These are phyloP conservation scores for Sugiyamaella floridensis DNA, from an alignment of 805 yeast genomes.

Conservation along the genomic window DNA sequence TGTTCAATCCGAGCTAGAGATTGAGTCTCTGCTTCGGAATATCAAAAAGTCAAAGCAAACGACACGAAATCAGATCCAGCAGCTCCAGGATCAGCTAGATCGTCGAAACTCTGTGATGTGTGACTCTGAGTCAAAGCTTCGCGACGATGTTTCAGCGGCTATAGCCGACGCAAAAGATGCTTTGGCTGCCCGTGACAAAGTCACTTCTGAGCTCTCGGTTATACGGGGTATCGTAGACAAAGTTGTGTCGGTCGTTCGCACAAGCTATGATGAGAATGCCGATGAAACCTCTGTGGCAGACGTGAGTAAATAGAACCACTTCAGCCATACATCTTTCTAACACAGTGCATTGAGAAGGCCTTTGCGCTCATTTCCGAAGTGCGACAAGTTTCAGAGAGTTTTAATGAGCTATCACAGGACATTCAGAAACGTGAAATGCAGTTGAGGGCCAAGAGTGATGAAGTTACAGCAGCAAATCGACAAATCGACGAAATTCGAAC, in stretches of 20 bases:
- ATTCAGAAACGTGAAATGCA: background rate
- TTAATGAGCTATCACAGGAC: background rate
- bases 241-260: background rate
- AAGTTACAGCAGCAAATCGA: background rate
- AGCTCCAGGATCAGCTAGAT: background rate
- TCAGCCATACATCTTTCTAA: background rate
- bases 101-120: background rate
- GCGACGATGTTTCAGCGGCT: background rate
- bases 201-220: background rate
- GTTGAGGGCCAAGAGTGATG: background rate
- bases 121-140: background rate
- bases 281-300: background rate
- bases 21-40: slow-evolving; percentile 1
- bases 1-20: slow-evolving; percentile 3
- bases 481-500: background rate
- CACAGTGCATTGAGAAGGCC: background rate
- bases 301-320: background rate
- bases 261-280: slow-evolving; percentile 3
- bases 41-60: slow-evolving; percentile 1
- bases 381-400: background rate
- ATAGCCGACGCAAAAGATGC: background rate
- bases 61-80: background rate
- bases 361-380: background rate
- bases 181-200: background rate
- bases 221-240: background rate